Evolutionary conservation across 2,329 filamentous ascomycete genomes (phyloP).

Genomic region (Calonectria fujianensis): DNA sequence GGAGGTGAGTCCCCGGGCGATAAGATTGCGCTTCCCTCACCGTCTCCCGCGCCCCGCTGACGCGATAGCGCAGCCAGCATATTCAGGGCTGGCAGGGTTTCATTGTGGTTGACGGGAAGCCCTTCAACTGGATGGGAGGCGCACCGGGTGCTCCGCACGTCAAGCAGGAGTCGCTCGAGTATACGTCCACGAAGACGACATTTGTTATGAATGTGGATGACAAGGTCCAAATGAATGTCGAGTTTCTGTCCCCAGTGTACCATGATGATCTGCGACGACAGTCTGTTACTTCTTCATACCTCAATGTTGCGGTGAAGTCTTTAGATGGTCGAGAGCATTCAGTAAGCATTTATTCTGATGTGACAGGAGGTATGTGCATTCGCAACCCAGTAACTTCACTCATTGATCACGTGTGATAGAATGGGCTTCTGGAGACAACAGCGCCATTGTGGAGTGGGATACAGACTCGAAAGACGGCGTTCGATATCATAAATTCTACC

Average conservation of each 20-base stretch:
- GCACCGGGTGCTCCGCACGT: constrained; percentile 69
- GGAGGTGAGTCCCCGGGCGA: constrained; percentile 70
- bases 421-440: constrained; percentile 80
- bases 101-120: constrained; percentile 78
- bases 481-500: constrained; percentile 79
- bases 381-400: neutral
- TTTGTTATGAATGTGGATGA: constrained; percentile 80
- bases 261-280: constrained; percentile 80
- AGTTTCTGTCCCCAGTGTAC: constrained; percentile 82
- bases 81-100: constrained; percentile 80
- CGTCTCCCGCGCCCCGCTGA: neutral
- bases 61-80: constrained; percentile 43
- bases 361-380: constrained; percentile 65
- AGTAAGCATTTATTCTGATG: constrained; percentile 83
- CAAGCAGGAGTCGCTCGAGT: constrained; percentile 78
- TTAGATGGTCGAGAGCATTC: constrained; percentile 77
- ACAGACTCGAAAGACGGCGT: constrained; percentile 70
- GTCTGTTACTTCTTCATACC: constrained; percentile 82
- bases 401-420: constrained; percentile 67
- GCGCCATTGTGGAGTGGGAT: constrained; percentile 77
- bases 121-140: constrained; percentile 81
- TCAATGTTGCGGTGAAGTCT: constrained; percentile 78
- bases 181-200: constrained; percentile 82
- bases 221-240: constrained; percentile 78
- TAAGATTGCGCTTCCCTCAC: neutral